Conservation (phyloP, 1,139 yeast genomes). For the Debaryomyces nepalensis region DNA sequence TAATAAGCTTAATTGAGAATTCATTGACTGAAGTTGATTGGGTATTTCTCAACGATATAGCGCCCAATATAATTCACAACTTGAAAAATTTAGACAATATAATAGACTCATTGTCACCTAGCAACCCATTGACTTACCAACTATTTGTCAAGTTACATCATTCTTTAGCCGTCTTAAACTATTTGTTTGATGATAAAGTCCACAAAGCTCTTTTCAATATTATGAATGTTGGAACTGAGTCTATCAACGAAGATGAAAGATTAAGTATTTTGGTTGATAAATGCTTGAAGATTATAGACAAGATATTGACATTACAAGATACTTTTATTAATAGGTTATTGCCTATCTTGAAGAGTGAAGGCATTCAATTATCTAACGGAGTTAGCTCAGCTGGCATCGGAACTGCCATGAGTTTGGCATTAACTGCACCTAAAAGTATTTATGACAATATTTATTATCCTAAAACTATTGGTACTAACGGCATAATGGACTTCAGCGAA, state of each 20-base stretch:
- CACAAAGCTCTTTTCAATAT: conserved; percentile 60
- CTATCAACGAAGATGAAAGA: conserved; percentile 40
- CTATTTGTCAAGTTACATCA: conserved; percentile 62
- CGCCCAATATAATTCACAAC: conserved; percentile 33
- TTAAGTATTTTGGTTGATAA: conserved; percentile 27
- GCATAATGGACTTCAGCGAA: conserved; percentile 68
- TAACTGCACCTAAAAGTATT: conserved; percentile 38
- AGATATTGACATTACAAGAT: conserved; percentile 58
- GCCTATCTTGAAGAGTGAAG: conserved; percentile 33
- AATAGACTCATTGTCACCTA: conserved; percentile 36
- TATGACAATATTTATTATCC: conserved; percentile 59
- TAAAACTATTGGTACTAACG: conserved; percentile 60
- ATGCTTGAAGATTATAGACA: conserved; percentile 50
- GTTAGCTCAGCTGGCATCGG: conserved; percentile 26
- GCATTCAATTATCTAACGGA: conserved; percentile 14
- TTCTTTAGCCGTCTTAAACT: conserved; percentile 66
- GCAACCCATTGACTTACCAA: conserved; percentile 31
- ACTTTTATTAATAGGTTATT: conserved; percentile 33
- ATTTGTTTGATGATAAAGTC: conserved; percentile 61
- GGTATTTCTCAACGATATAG: conserved; percentile 53
- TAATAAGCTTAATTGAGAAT: conserved; percentile 55
- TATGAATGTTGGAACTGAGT: conserved; percentile 58
- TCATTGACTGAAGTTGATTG: conserved; percentile 69
- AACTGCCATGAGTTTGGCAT: conserved; percentile 34
- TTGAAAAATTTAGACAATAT: conserved; percentile 53